Percentiles rank a stretch among this genome's conserved stretches.
Evolutionary conservation across 305 asterid genomes (phyloP).

Genomic region (Solanum aculeatissimum): DNA sequence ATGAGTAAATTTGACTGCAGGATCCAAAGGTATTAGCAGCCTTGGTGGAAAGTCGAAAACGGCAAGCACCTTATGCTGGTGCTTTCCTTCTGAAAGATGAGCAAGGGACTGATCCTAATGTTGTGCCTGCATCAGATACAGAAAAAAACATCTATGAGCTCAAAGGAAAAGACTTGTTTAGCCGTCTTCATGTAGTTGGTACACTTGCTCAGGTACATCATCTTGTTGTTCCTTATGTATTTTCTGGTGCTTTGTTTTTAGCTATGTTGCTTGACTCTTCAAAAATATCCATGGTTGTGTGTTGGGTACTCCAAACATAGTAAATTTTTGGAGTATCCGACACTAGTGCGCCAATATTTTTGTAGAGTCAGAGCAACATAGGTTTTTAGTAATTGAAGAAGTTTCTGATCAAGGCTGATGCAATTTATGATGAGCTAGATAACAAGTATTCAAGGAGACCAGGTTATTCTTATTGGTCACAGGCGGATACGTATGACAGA

Average conservation of each 20-base stretch:
- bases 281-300: no score
- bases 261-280: no score
- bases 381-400: not conserved
- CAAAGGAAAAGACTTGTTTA: conserved; percentile 75
- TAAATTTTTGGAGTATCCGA: no score
- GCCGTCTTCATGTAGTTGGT: conserved; percentile 91
- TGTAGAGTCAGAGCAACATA: no score
- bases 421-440: conserved; percentile 41
- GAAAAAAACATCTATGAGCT: conserved; percentile 62
- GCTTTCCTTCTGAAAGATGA: conserved; percentile 93
- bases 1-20: conserved; percentile 23
- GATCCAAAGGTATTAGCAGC: conserved; percentile 95
- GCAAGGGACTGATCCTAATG: conserved; percentile 43
- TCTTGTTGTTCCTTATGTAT: conserved; percentile 4
- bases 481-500: conserved; percentile 86
- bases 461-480: conserved; percentile 90
- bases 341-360: no score
- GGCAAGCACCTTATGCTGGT: conserved; percentile 98
- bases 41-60: conserved; percentile 69
- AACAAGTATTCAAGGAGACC: conserved; percentile 88
- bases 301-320: no score
- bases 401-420: conserved; percentile 19
- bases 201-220: conserved; percentile 85
- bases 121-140: conserved; percentile 44
- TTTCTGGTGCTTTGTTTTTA: not conserved